Conservation (phyloP, 2,329 filamentous ascomycete genomes). For the Penicillium sp. region DNA sequence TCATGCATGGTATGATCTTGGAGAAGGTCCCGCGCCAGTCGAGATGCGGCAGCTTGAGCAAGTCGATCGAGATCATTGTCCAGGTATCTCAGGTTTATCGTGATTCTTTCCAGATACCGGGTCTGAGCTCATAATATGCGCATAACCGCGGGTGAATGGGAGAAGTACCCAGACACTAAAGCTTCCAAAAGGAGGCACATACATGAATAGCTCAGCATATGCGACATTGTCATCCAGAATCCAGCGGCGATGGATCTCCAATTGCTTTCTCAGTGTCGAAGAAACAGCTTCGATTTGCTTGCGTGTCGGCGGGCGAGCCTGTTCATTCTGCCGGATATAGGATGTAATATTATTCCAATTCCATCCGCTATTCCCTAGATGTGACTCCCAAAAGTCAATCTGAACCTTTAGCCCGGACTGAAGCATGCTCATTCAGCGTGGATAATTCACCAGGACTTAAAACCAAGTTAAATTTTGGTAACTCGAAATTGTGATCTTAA, state of each 20-base stretch:
- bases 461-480: neutral
- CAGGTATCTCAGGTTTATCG: neutral
- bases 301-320: neutral
- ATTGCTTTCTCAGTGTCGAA: neutral
- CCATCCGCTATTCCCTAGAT: neutral
- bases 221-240: neutral
- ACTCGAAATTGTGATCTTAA: neutral
- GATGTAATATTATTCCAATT: neutral
- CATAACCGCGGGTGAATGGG: neutral
- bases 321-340: neutral
- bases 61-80: neutral
- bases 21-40: neutral
- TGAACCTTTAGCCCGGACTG: neutral
- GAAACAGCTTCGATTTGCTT: neutral
- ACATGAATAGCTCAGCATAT: neutral
- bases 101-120: neutral
- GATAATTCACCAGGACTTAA: neutral
- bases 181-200: no score
- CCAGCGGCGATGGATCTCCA: neutral
- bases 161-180: neutral
- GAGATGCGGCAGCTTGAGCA: neutral
- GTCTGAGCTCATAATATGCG: neutral
- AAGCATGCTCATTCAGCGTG: neutral
- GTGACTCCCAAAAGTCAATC: neutral
- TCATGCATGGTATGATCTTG: neutral